Conservation (phyloP, 305 asterid genomes). For the Fraxinus velutina region DNA sequence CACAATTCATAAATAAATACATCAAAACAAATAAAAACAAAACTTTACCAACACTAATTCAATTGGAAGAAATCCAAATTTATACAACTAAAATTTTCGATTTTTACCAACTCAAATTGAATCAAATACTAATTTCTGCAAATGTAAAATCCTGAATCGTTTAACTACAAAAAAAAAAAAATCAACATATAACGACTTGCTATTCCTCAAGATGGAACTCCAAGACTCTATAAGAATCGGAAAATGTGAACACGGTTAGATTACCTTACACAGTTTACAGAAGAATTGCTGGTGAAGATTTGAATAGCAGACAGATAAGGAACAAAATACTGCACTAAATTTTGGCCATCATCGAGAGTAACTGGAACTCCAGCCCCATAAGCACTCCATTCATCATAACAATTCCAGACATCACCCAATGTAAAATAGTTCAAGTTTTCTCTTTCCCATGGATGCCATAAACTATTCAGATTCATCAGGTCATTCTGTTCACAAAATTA, state of each 20-base stretch:
- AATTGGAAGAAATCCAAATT: background rate
- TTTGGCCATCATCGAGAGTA: slow-evolving; percentile 59
- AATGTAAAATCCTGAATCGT: background rate
- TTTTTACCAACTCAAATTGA: background rate
- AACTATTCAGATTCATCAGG: slow-evolving; percentile 69
- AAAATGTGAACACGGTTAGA: background rate
- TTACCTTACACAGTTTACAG: slow-evolving; percentile 67
- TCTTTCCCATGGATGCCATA: slow-evolving; percentile 94
- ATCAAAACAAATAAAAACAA: background rate
- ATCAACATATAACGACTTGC: background rate
- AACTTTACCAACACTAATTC: background rate
- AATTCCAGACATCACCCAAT: slow-evolving; percentile 82
- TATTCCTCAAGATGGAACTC: background rate
- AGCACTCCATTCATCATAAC: slow-evolving; percentile 90
- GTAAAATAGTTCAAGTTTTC: slow-evolving; percentile 74
- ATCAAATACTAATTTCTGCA: background rate
- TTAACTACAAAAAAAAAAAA: background rate
- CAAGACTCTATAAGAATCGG: background rate
- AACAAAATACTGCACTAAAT: slow-evolving; percentile 71
- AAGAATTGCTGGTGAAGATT: slow-evolving; percentile 76
- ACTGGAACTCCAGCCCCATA: slow-evolving; percentile 94
- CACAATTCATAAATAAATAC: background rate
- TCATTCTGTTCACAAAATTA: slow-evolving; percentile 53
- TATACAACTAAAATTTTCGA: background rate
- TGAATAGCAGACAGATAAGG: slow-evolving; percentile 96